Evolutionary conservation across 768 basidiomycete genomes (phyloP).

Genomic region (Clitopilus passeckerianus): DNA sequence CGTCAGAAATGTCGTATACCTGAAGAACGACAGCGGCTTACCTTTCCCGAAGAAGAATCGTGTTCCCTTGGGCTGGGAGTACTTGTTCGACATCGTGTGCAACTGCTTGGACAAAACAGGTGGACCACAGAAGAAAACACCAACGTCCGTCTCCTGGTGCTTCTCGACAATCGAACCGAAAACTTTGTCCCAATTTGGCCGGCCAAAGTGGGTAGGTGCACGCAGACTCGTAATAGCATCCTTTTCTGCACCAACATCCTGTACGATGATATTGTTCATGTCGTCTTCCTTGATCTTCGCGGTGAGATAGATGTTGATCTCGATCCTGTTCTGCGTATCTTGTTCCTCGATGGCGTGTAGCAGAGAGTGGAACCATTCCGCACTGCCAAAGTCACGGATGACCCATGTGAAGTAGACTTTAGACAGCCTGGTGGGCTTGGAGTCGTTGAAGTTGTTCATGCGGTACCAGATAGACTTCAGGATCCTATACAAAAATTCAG

Average conservation of each 20-base stretch:
- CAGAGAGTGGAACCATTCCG: slow-evolving; percentile 93
- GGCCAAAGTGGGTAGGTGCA: slow-evolving; percentile 89
- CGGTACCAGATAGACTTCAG: slow-evolving; percentile 94
- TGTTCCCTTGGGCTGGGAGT: slow-evolving; percentile 71
- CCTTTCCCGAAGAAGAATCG: slow-evolving; percentile 92
- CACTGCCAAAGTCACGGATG: slow-evolving; percentile 86
- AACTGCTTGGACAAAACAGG: slow-evolving; percentile 62
- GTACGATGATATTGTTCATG: slow-evolving; percentile 88
- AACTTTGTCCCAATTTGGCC: slow-evolving; percentile 82
- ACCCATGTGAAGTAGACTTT: slow-evolving; percentile 97
- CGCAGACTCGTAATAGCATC: slow-evolving; percentile 88
- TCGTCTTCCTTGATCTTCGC: slow-evolving; percentile 90
- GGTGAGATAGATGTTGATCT: slow-evolving; percentile 93
- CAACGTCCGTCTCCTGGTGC: slow-evolving; percentile 86
- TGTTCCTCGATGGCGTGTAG: slow-evolving; percentile 92
- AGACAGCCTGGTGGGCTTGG: slow-evolving; percentile 75
- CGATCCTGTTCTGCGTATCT: slow-evolving; percentile 78
- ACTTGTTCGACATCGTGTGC: slow-evolving; percentile 81
- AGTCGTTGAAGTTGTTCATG: slow-evolving; percentile 80
- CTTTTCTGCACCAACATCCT: slow-evolving; percentile 90
- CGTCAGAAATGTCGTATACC: background rate
- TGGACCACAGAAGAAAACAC: slow-evolving; percentile 93
- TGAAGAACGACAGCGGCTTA: slow-evolving; percentile 23
- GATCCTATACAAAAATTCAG: slow-evolving; percentile 40
- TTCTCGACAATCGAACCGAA: slow-evolving; percentile 72